Percentiles rank a stretch among this genome's conserved stretches.
These are phyloP conservation scores for Epicoccum nigrum DNA, from an alignment of 2,329 filamentous ascomycete genomes.

Conservation along the genomic window DNA sequence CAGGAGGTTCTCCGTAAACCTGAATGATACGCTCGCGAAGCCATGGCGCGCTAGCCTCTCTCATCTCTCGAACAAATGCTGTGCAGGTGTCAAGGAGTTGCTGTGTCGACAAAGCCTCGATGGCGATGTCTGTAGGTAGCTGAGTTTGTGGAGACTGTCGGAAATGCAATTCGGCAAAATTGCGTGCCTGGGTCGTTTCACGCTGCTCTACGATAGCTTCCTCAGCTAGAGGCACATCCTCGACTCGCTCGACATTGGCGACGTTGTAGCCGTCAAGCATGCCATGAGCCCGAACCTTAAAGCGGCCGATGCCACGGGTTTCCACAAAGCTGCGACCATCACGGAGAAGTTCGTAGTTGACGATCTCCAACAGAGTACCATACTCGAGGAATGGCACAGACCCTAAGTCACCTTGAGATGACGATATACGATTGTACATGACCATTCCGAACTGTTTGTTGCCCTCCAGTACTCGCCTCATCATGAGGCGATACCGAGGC, in stretches of 20 bases:
- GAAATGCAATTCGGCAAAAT: slow-evolving; percentile 44
- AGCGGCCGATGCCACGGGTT: slow-evolving; percentile 76
- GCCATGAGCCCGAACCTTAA: slow-evolving; percentile 70
- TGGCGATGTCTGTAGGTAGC: slow-evolving; percentile 38
- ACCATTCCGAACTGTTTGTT: slow-evolving; percentile 86
- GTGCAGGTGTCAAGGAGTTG: slow-evolving; percentile 69
- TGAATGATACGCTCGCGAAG: slow-evolving; percentile 72
- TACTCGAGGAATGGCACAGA: slow-evolving; percentile 69
- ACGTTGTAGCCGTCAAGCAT: slow-evolving; percentile 78
- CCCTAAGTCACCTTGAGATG: slow-evolving; percentile 60
- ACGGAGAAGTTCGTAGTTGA: slow-evolving; percentile 72
- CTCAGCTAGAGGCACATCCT: slow-evolving; percentile 81
- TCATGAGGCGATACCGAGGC: slow-evolving; percentile 89
- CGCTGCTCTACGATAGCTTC: slow-evolving; percentile 77
- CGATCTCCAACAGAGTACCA: slow-evolving; percentile 78
- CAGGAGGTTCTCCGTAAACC: slow-evolving; percentile 78
- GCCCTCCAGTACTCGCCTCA: slow-evolving; percentile 75
- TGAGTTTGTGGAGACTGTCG: slow-evolving; percentile 40
- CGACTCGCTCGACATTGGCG: slow-evolving; percentile 75
- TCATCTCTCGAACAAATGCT: slow-evolving; percentile 73
- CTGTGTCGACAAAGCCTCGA: slow-evolving; percentile 70
- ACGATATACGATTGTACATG: slow-evolving; percentile 65
- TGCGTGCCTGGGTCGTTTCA: slow-evolving; percentile 61
- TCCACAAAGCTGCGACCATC: slow-evolving; percentile 85
- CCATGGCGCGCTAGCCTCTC: slow-evolving; percentile 73